Evolutionary conservation across 805 yeast genomes (phyloP).

Genomic region (Saccharomyces cerevisiae): DNA sequence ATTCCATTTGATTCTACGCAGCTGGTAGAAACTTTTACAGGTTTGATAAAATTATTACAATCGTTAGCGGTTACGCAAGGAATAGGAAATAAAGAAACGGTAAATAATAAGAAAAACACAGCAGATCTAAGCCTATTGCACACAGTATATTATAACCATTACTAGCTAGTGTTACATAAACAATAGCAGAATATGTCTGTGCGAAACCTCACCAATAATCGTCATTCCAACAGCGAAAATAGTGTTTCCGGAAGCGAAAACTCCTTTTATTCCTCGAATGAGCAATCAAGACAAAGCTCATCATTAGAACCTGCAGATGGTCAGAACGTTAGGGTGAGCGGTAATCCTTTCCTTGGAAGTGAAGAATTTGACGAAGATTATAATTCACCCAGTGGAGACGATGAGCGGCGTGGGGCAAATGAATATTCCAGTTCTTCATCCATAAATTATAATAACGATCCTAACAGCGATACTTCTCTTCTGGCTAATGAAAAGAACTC

Average conservation of each 20-base stretch:
- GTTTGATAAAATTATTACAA: not conserved
- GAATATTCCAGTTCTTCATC: conserved; percentile 9
- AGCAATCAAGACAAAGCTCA: not conserved
- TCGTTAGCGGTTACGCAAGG: not conserved
- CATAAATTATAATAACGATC: not conserved
- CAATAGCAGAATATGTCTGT: conserved; percentile 3
- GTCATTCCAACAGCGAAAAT: not conserved
- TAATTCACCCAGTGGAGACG: not conserved
- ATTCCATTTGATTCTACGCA: not conserved
- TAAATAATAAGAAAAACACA: not conserved
- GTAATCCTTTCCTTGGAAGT: conserved; percentile 10
- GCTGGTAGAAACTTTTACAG: not conserved
- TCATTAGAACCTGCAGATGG: not conserved
- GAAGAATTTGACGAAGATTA: conserved; percentile 1
- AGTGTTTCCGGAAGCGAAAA: conserved; percentile 5
- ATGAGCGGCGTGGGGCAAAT: not conserved
- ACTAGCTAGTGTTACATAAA: not conserved
- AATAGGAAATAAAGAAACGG: not conserved
- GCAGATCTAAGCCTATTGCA: not conserved
- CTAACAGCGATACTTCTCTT: not conserved
- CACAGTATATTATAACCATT: not conserved
- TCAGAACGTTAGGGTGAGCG: not conserved
- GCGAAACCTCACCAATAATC: conserved; percentile 7
- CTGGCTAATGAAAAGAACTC: not conserved
- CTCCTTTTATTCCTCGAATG: conserved; percentile 8